These are phyloP conservation scores for Boletellus sp. DNA, from an alignment of 1,284 basidiomycete genomes.

Conservation along the genomic window DNA sequence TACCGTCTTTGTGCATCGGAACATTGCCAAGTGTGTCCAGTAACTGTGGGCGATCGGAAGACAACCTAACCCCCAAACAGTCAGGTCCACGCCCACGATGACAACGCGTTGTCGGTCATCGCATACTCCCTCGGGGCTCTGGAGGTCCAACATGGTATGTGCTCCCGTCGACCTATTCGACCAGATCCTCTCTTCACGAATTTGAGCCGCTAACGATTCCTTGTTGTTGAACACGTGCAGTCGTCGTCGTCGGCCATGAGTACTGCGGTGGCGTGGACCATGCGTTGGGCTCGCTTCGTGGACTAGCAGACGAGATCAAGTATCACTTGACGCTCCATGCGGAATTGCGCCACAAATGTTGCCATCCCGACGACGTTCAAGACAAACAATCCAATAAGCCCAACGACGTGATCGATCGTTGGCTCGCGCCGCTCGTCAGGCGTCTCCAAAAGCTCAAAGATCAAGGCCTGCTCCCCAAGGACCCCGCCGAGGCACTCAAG, in stretches of 20 bases:
- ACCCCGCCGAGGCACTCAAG: slow-evolving; percentile 37
- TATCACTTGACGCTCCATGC: slow-evolving; percentile 13
- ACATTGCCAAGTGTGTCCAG: slow-evolving; percentile 41
- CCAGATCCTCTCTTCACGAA: background rate
- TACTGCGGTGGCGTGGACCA: slow-evolving; percentile 24
- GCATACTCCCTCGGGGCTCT: slow-evolving; percentile 18
- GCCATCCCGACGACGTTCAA: background rate
- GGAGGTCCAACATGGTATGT: slow-evolving; percentile 21
- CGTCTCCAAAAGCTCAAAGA: slow-evolving; percentile 35
- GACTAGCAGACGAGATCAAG: background rate
- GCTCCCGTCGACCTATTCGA: too few relatives aligned
- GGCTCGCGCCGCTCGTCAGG: slow-evolving; percentile 69
- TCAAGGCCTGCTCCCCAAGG: slow-evolving; percentile 26
- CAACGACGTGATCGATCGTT: slow-evolving; percentile 48
- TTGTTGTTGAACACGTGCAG: background rate
- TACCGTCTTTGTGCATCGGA: slow-evolving; percentile 49
- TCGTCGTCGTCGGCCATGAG: slow-evolving; percentile 27
- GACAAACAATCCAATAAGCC: slow-evolving; percentile 16
- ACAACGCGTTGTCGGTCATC: slow-evolving; percentile 23
- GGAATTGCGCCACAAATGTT: background rate
- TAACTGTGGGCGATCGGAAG: too few relatives aligned
- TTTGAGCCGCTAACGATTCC: too few relatives aligned
- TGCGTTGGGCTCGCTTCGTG: slow-evolving; percentile 12
- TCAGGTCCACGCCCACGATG: slow-evolving; percentile 25
- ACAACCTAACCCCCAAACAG: slow-evolving; percentile 9